Conservation (phyloP, 2,329 filamentous ascomycete genomes). For the Coniella vitis region DNA sequence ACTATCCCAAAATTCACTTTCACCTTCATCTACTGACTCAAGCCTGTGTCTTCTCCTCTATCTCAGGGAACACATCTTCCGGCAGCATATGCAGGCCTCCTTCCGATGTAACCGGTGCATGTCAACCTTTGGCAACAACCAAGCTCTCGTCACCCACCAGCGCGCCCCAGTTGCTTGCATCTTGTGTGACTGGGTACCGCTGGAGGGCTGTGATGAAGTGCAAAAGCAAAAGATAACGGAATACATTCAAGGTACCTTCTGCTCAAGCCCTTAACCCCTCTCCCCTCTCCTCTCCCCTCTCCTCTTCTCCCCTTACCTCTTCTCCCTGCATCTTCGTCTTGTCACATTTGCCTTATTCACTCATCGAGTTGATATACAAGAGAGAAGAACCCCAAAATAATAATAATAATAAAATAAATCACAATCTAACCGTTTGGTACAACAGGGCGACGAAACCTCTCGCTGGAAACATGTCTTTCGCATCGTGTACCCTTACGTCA, state of each 20-base stretch:
- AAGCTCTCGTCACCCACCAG: conserved; percentile 20
- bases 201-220: conserved; percentile 39
- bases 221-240: conserved; percentile 20
- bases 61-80: conserved; percentile 25
- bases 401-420: no score
- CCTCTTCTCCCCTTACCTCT: no score
- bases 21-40: no score
- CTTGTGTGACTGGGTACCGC: conserved; percentile 35
- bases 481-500: conserved; percentile 7
- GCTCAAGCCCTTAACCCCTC: no score
- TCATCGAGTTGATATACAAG: no score
- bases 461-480: conserved; percentile 13
- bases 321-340: no score
- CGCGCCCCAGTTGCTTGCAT: conserved; percentile 29
- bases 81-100: conserved; percentile 21
- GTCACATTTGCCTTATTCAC: no score
- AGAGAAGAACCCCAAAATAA: no score
- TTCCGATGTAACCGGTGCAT: conserved; percentile 23
- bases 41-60: no score
- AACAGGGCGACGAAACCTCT: conserved; percentile 11
- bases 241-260: conserved; percentile 17
- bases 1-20: no score
- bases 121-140: conserved; percentile 19
- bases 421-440: no score
- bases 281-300: no score